Base-by-base conservation (phyloP, 1,284 basidiomycete genomes). In the Waitea zeae region DNA sequence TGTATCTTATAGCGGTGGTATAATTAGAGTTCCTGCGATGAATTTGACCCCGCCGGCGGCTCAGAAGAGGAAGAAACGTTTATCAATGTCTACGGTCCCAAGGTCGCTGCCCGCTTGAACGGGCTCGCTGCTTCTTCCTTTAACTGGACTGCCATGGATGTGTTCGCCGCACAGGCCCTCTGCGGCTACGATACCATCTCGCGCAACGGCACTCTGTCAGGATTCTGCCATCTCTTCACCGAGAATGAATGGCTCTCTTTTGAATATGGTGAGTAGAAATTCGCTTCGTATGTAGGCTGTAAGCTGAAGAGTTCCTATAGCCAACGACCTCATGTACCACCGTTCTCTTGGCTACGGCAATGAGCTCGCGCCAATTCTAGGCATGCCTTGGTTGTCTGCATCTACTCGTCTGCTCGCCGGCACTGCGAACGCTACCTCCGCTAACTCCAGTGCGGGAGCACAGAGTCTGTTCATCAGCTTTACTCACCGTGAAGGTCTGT, bases 161-260 rank as follows among this genome's bases (percentile, higher is more conserved):
- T 47, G 27, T 34, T 38, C 27, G 45, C 39, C 33, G 43, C 44
- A 42, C 44, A 44, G 37, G 37, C 43, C 26, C 36, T 45, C 9
- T 47, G 45, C 36, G 44, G 45, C 3, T 47, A 47, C 26, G 44
- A 47, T 31, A 41, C 37, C 24, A 44, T 47, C 35, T 45, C 45
- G 35, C 35, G 41, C 9, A 47, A 45, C 33, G 19, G 20, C 7
- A 43, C 38, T 20, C 37, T 42, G 30, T 12, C 11, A 6, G 29
- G 29, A 15, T 45, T 45, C 38, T 45, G 44, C 38, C 28, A 42
- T 24, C 32, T 39, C 12, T 45, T 47, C 37, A 40, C 38, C 11
- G 39, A 42, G 12, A 39, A 45, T 17, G 44, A 47, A 20, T 47
- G 46, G 44, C 35, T 47, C 3, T 37, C 33, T 5, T 47, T 45